Evolutionary conservation across 306 rosid species (phyloP), one percentile per base, ranked within the genome.

Genomic region (Cucurbita moschata): DNA sequence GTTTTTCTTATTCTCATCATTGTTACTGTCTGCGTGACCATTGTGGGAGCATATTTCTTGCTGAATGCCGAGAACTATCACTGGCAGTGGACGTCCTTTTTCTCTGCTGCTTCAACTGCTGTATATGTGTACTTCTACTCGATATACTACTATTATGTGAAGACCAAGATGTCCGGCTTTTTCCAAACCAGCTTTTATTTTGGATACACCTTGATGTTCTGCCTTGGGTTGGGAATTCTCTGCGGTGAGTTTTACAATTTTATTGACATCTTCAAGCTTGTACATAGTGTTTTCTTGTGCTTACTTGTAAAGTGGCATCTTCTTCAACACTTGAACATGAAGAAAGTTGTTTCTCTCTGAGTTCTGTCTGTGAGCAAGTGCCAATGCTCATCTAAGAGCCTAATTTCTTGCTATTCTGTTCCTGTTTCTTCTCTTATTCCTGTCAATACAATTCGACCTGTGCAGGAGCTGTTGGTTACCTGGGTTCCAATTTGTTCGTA

Each of bases 41-140:
- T 95, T 72, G 99, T 95, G 82, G 99, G 99, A 63, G 88, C 99
- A 38, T 95, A 95, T 85, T 95, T 95, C 83, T 81, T 95, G 85
- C 86, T 95, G 47, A 95, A 95, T 78, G 99, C 99, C 50, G 99
- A 95, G 88, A 95, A 95, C 89, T 95, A 95, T 85, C 94, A 95
- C 91, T 95, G 99, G 99, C 96, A 84, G 79, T 95, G 99, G 99
- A 95, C 99, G 67, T 95, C 99, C 77, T 95, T 95, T 90, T 89
- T 89, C 83, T 95, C 99, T n/a, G 99, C 99, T 50, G 97, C 97
- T 61, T 95, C 99, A 21, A 95, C 99, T 43, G 96, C 97, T 63
- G 92, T 91, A 49, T 95, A 95, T 8, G 99, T 95, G 70, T 95
- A 95, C 83, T 76, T 95, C 81, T 95, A 95, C 77, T 91, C 99